Evolutionary conservation across 2,329 filamentous ascomycete genomes (phyloP), one percentile per base, ranked within the genome.

Genomic region (Raffaelea albimanens): DNA sequence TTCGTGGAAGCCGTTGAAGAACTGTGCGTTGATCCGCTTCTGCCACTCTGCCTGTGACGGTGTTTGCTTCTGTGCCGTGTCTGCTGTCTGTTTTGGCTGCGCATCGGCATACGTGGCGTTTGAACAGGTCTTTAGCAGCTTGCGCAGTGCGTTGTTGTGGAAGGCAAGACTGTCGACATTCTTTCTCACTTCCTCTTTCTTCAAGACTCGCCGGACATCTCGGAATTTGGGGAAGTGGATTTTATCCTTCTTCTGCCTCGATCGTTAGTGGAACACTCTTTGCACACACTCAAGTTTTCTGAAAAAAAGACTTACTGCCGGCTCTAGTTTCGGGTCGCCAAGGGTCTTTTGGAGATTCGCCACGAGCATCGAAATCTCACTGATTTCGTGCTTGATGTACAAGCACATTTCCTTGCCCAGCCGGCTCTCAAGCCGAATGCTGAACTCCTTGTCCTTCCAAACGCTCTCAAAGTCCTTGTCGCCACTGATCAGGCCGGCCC

Each of bases 381-480:
- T 3, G 10, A 54, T 36, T 25, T 54, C 44, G 22, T 49, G 43
- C 43, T 52, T 49, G 39, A 54, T 44, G 16, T 49, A 43, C 9
- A 11, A 3, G 34, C 50, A 49, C 43, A 50, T 36, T 23, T 54
- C 52, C 19, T 13, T 21, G 42, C 49, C 52, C 5, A 54, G 34
- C 19, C 48, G 19, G 38, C 50, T 49, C 22, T 50, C 52, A 2
- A 54, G 43, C 22, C 52, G 50, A 2, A 16, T 39, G 18, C 39
- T 49, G 43, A 54, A 54, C 31, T 50, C 52, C 11, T 40, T 41
- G 18, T 54, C 48, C 9, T 50, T 44, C 52, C 52, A 54, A 16
- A 52, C 40, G 36, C 45, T 48, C 5, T 44, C 44, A 21, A 52
- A 50, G 13, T 8, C 46, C 20, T 46, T 50, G 34, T 49, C 48